Base-by-base conservation (phyloP, 2,329 filamentous ascomycete species). In the Hypoxylon sp. region DNA sequence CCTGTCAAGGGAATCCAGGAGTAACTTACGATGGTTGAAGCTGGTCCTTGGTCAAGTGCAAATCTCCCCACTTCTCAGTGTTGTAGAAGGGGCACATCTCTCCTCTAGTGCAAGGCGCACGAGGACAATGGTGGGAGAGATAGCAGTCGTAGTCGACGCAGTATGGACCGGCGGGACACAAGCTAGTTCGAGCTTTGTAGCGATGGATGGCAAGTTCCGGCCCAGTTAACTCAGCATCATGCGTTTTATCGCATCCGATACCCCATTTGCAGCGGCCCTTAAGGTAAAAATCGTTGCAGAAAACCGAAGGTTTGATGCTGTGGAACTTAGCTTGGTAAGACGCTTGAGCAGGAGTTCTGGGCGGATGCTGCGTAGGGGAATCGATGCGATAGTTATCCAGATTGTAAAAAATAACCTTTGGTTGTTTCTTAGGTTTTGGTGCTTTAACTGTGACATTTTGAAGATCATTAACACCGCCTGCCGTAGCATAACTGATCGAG, bases 201-300 rank as follows among this genome's bases (percentile, higher is more conserved):
- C 78, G 76, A 60, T 79, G 78, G 37, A 79, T 79, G 46, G 77
- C 73, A n/a, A 79, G 71, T 64, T 79, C 78, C 13, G 73, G 65
- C 2, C 63, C 51, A 1, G 74, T 78, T 65, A 79, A 66, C 39
- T 77, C 75, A 10, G 76, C 67, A 42, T 78, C 74, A 48, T 79
- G 78, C 19, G 75, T 74, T 52, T 78, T 77, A 48, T 79, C 77
- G 62, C 78, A 79, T 50, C 72, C 68, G 14, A 72, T 56, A 29
- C 71, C 71, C 70, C 76, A 75, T 48, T 75, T 75, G 61, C 78
- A 79, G 22, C 62, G 68, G 5, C 77, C 77, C 42, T 77, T 76
- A 13, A 79, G 75, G 63, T 79, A 79, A 61, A 73, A 73, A 50
- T 79, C 78, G 59, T 79, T 79, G 66, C 78, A 79, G 61, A 79